Base-by-base conservation (phyloP, 164 flowering plant species). In the Umbilicus rupestris region DNA sequence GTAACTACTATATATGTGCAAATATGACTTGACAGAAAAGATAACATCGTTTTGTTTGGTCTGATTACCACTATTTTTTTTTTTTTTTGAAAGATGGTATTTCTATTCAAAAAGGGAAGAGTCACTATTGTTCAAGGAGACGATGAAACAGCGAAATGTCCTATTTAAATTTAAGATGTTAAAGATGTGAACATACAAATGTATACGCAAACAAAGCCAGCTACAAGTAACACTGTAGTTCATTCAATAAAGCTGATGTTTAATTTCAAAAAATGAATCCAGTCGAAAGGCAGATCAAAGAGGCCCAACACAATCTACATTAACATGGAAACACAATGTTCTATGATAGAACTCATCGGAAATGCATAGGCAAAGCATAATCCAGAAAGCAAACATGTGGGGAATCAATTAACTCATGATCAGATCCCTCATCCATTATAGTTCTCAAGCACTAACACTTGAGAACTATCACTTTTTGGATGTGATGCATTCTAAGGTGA, bases 61-160 rank as follows among this genome's bases (percentile, higher is more conserved):
- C 58, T 49, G 24, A 52, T 52, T 22, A 26, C 58, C 58, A 47
- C 52, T 47, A 19, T n/a, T n/a, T n/a, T n/a, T n/a, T n/a, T n/a
- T n/a, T n/a, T n/a, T n/a, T n/a, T n/a, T n/a, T n/a, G n/a, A n/a
- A n/a, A n/a, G n/a, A n/a, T n/a, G n/a, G n/a, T n/a, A n/a, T n/a
- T n/a, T n/a, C n/a, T n/a, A n/a, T n/a, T n/a, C n/a, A n/a, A n/a
- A n/a, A n/a, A n/a, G n/a, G n/a, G n/a, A n/a, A n/a, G n/a, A n/a
- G n/a, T n/a, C n/a, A n/a, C n/a, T n/a, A n/a, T 24, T 52, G 22
- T 3, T 49, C 55, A 49, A 4, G 52, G 22, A 16, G 22, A 16
- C 2, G 22, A 5, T 49, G 55, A 52, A 52, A 8, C 28, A 26
- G n/a, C 22, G 58, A 52, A 22, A 52, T 52, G 30, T 22, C 12